Percentiles rank a stretch among this genome's conserved stretches.
Conservation (phyloP, 1,284 basidiomycete genomes). For the Leccinum proliferum region DNA sequence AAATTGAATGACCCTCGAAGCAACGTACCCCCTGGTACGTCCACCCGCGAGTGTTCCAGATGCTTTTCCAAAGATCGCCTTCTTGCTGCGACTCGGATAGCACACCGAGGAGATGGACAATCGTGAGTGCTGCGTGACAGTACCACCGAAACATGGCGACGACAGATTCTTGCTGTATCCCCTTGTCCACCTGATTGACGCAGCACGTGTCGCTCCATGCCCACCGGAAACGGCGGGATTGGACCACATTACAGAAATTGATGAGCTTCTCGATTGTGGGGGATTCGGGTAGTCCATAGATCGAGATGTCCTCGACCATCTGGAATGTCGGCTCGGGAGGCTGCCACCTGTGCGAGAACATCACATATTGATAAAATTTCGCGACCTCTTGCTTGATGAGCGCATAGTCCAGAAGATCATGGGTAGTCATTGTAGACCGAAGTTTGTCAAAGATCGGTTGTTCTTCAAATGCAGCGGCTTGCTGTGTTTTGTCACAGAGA, state of each 20-base stretch:
- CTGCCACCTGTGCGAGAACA: background rate
- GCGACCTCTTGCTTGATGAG: background rate
- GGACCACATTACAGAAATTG: background rate
- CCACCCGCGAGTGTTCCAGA: background rate
- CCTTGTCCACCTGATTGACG: too few relatives aligned
- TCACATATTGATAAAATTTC: background rate
- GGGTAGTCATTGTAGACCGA: background rate
- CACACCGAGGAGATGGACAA: background rate
- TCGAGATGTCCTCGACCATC: background rate
- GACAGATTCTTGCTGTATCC: too few relatives aligned
- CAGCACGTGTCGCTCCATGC: too few relatives aligned
- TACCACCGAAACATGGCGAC: background rate
- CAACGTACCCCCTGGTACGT: background rate
- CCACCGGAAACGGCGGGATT: too few relatives aligned
- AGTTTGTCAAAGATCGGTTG: background rate
- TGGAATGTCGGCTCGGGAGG: background rate
- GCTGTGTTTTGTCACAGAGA: background rate
- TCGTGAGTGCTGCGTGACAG: background rate
- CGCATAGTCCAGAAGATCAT: background rate
- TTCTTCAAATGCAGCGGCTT: background rate
- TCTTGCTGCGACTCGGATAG: background rate
- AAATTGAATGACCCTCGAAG: background rate
- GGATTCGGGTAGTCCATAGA: background rate
- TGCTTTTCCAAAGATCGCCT: background rate
- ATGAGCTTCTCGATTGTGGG: background rate